Base-by-base conservation (phyloP, 2,329 filamentous ascomycete genomes). In the Tothia fuscella region DNA sequence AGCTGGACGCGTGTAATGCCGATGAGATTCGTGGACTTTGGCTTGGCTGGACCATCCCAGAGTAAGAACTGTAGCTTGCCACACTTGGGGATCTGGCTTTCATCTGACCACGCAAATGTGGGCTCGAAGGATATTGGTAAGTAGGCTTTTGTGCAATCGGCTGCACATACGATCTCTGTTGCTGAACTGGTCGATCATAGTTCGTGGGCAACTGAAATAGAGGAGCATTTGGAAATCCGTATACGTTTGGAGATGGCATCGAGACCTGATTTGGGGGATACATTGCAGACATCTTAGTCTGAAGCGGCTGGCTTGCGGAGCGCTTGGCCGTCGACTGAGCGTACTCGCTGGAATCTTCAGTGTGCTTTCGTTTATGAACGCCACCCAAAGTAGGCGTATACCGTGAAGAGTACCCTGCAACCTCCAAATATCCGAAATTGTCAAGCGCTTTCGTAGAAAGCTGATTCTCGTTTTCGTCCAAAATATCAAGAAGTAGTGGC, bases 371-470 rank as follows among this genome's bases (percentile, higher is more conserved):
- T 59, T 80, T 80, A 42, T 67, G 65, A 5, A 64, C 60, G n/a
- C 49, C 46, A 6, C 64, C 58, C 34, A 56, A 54, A 3, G 56
- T 54, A 4, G 63, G 56, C 5, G 63, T 58, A 31, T 52, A 51
- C 43, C 48, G 53, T 25, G 51, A 48, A 25, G 57, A 53, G 25
- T 61, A 62, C 32, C 57, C 48, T 20, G 53, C 55, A 45, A 48
- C 47, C 46, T 74, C 70, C 42, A 71, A 66, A 49, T 79, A 82
- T 9, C 69, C 75, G 53, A 80, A 82, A 12, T 65, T 63, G 38
- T 78, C 78, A 32, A 80, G 70, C 45, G 76, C 66, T 19, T 71
- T 58, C 35, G 69, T 64, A 10, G 63, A 63, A 21, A 70, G 57
- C 22, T 64, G 62, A 49, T 67, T 64, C 7, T 67, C 74, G 42